Base-by-base conservation (phyloP, 2,329 filamentous ascomycete genomes). In the Myriosclerotinia duriaeana region DNA sequence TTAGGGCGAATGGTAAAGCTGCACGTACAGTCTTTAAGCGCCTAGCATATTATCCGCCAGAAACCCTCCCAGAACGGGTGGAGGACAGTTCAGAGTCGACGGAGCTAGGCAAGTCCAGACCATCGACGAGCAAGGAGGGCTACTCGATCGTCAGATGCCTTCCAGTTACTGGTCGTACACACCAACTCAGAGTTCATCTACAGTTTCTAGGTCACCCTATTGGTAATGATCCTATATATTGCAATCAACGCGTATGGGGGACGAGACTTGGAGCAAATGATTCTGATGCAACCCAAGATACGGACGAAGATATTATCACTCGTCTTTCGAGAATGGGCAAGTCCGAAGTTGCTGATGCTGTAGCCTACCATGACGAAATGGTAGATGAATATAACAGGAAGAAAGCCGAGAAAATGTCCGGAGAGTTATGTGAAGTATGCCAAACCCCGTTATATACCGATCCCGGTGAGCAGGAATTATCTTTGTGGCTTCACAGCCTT, bases 171-270 rank as follows among this genome's bases (percentile, higher is more conserved):
- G 95, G 95, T 0, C 87, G 95, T 61, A 99, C 95, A 15, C 95
- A 99, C 75, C 95, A 99, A 77, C 85, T 99, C 59, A 88, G 95
- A 44, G 95, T 99, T 22, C 95, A 99, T 75, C 83, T 99, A 20
- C 95, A 99, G 76, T 96, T 92, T 77, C 82, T 99, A 4, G 95
- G 95, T 1, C 91, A 98, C 76, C 95, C 95, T 1, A 98, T 99
- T 72, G 89, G 92, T 70, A 99, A 99, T 77, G 95, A 99, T 76
- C 95, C 95, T 9, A 98, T 99, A 73, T 99, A 99, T 78, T 93
- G 92, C 73, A 99, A 99, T 76, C 88, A 92, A 75, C 88, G 88
- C 66, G 95, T 99, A 14, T 99, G 96, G 83, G 95, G 95, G 0
- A 82, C 89, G 0, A 84, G 89, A 12, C 85, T 99, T 0, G 95